These are phyloP conservation scores for Suillus hirtellus DNA, from an alignment of 768 basidiomycete species.

Conservation along the genomic window DNA sequence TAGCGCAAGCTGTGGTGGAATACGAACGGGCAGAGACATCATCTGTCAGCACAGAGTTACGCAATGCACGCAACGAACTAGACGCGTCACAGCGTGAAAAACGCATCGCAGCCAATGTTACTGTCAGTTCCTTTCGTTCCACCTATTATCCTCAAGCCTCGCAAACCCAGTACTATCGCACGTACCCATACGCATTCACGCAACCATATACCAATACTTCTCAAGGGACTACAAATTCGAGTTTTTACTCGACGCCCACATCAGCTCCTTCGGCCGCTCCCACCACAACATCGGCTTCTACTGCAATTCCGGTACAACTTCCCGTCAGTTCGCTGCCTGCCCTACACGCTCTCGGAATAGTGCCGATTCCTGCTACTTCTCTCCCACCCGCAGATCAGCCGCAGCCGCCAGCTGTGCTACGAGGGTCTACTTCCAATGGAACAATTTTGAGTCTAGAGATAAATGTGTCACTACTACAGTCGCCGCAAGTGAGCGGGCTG, in stretches of 20 bases:
- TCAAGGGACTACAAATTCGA: slow-evolving; percentile 23
- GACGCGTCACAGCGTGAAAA: slow-evolving; percentile 73
- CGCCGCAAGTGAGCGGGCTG: slow-evolving; percentile 75
- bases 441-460: slow-evolving; percentile 76
- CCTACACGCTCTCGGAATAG: slow-evolving; percentile 72
- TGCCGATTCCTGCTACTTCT: slow-evolving; percentile 62
- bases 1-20: slow-evolving; percentile 67
- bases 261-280: slow-evolving; percentile 34
- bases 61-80: slow-evolving; percentile 60
- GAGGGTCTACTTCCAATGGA: slow-evolving; percentile 70
- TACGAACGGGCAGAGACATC: slow-evolving; percentile 64
- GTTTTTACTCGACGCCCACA: slow-evolving; percentile 30
- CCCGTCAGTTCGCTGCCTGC: slow-evolving; percentile 58
- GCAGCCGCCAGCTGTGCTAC: slow-evolving; percentile 75
- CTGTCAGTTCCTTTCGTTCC: slow-evolving; percentile 41
- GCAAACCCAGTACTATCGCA: slow-evolving; percentile 60
- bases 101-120: slow-evolving; percentile 42
- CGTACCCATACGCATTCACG: slow-evolving; percentile 65
- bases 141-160: slow-evolving; percentile 35
- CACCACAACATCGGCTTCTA: slow-evolving; percentile 36
- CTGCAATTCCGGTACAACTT: slow-evolving; percentile 64
- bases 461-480: slow-evolving; percentile 71
- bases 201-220: slow-evolving; percentile 47
- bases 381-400: slow-evolving; percentile 54
- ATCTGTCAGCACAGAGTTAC: slow-evolving; percentile 56